Percentiles rank a stretch among this genome's conserved stretches.
phyloP scores from a whole-genome alignment of 2,329 filamentous ascomycete species.

The Cytospora leucostoma region DNA sequence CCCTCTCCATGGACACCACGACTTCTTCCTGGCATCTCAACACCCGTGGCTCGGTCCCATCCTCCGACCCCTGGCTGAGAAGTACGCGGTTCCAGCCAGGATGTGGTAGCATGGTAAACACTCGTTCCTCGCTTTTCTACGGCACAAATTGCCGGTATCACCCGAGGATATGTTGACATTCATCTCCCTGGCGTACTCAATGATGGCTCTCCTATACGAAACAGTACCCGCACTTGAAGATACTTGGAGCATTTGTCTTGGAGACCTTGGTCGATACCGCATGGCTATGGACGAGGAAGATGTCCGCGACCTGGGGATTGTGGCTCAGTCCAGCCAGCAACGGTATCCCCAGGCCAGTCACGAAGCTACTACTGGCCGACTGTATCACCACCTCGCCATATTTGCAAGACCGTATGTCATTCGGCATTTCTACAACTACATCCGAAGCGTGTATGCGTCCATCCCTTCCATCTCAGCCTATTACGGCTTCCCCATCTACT shows the following conservation, averaged over 20 bases:
- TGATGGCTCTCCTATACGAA: conserved; percentile 84
- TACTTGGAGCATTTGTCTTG: conserved; percentile 91
- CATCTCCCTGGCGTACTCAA: conserved; percentile 84
- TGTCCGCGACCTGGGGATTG: conserved; percentile 71
- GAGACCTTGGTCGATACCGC: conserved; percentile 74
- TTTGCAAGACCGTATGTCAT: conserved; percentile 68
- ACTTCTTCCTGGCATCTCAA: conserved; percentile 84
- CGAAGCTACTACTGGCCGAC: conserved; percentile 70
- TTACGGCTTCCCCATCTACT: conserved; percentile 48
- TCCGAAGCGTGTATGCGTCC: conserved; percentile 68
- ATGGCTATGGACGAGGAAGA: conserved; percentile 93
- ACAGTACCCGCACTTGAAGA: conserved; percentile 80
- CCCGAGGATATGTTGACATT: conserved; percentile 89
- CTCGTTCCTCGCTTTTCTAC: conserved; percentile 74
- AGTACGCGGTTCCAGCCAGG: conserved; percentile 86
- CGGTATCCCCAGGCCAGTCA: conserved; percentile 88
- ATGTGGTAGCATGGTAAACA: conserved; percentile 97
- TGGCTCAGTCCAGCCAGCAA: conserved; percentile 75
- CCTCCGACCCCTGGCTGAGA: conserved; percentile 68
- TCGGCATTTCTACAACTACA: conserved; percentile 72
- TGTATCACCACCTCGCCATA: conserved; percentile 89
- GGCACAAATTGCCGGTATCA: conserved; percentile 72
- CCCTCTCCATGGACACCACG: conserved; percentile 77
- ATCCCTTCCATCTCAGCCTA: conserved; percentile 67
- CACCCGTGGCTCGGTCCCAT: conserved; percentile 75